phyloP scores from a whole-genome alignment of 2,329 filamentous ascomycete genomes.

The Colletotrichum higginsianum region DNA sequence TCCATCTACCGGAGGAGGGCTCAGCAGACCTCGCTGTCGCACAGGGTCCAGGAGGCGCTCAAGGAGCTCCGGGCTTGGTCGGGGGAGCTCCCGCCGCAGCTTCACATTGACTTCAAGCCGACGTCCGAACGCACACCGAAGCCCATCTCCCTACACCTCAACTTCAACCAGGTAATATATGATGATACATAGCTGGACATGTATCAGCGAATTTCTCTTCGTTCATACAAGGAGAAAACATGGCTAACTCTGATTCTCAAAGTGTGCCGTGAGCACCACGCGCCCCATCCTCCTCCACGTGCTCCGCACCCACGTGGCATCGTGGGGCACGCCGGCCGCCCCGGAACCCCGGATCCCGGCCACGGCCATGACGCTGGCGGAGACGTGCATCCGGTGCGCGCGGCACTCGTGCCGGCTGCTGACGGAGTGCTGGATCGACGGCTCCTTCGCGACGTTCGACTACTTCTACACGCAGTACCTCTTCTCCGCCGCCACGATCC shows the following conservation, averaged over 20 bases:
- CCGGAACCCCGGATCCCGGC: slow-evolving; percentile 48
- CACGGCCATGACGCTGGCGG: slow-evolving; percentile 55
- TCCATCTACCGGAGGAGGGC: slow-evolving; percentile 52
- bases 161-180: slow-evolving; percentile 47
- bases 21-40: slow-evolving; percentile 49
- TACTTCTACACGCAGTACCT: slow-evolving; percentile 63
- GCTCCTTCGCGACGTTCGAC: slow-evolving; percentile 62
- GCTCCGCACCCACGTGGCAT: slow-evolving; percentile 49
- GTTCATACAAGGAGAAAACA: no score
- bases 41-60: slow-evolving; percentile 51
- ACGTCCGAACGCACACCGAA: slow-evolving; percentile 45
- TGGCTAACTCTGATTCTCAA: no score
- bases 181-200: no score
- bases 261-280: slow-evolving; percentile 54
- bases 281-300: slow-evolving; percentile 54
- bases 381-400: slow-evolving; percentile 62
- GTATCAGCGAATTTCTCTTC: not conserved
- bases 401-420: slow-evolving; percentile 60
- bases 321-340: slow-evolving; percentile 41
- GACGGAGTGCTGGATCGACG: slow-evolving; percentile 61
- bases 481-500: slow-evolving; percentile 61
- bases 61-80: slow-evolving; percentile 51
- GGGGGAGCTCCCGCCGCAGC: slow-evolving; percentile 49
- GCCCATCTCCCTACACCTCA: slow-evolving; percentile 52
- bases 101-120: slow-evolving; percentile 48